phyloP scores from a whole-genome alignment of 2,329 filamentous ascomycete species.

The Penicillium sp. region DNA sequence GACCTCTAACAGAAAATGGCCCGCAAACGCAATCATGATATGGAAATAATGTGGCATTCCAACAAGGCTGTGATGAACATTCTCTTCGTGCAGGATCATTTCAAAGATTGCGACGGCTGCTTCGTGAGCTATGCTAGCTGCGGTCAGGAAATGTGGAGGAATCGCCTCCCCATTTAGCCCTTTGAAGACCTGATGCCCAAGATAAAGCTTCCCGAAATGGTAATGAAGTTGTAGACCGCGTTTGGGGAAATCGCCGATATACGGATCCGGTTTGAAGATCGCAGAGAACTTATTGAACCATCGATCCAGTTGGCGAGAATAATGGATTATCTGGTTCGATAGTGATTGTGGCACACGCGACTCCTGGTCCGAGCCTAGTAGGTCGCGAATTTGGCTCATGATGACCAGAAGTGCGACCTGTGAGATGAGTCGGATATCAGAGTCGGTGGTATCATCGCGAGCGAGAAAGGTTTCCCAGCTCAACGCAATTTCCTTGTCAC shows the following conservation, averaged over 20 bases:
- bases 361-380: constrained; percentile 33
- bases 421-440: constrained; percentile 34
- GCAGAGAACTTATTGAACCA: constrained; percentile 30
- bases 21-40: constrained; percentile 45
- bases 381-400: constrained; percentile 38
- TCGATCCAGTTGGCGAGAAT: constrained; percentile 29
- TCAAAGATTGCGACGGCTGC: constrained; percentile 41
- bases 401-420: constrained; percentile 37
- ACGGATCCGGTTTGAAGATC: constrained; percentile 24
- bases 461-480: constrained; percentile 36
- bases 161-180: constrained; percentile 40
- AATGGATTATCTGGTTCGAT: constrained; percentile 28
- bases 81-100: constrained; percentile 38
- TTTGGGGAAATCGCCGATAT: constrained; percentile 47
- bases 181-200: constrained; percentile 50
- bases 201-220: constrained; percentile 50
- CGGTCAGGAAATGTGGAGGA: constrained; percentile 31
- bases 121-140: constrained; percentile 29
- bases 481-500: constrained; percentile 36
- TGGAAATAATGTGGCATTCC: constrained; percentile 46
- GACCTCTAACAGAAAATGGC: constrained; percentile 42
- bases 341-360: constrained; percentile 26
- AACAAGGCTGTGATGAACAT: constrained; percentile 37
- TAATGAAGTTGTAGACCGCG: constrained; percentile 49
- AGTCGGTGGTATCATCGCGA: constrained; percentile 32